Conservation (phyloP, 179 eudicot species). For the Amaranthus tricolor region DNA sequence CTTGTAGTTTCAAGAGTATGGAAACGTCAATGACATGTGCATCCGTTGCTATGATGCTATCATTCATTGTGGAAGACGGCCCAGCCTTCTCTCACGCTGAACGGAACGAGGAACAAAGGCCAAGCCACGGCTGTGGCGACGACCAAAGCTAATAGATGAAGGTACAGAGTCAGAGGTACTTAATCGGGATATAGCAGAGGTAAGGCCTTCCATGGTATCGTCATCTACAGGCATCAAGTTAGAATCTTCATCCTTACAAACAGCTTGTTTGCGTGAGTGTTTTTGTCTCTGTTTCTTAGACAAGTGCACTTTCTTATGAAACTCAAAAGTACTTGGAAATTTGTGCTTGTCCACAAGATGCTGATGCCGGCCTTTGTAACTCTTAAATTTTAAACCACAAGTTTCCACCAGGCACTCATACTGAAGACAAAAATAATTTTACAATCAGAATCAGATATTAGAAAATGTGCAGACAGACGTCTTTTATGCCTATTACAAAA, state of each 20-base stretch:
- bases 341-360: constrained; percentile 93
- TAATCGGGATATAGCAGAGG: constrained; percentile 71
- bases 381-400: constrained; percentile 74
- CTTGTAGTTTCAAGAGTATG: neutral
- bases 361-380: constrained; percentile 78
- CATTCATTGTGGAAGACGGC: constrained; percentile 8
- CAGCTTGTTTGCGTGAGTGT: constrained; percentile 40
- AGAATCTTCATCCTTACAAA: constrained; percentile 43
- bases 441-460: neutral
- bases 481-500: neutral
- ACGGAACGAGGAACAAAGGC: constrained; percentile 75
- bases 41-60: neutral
- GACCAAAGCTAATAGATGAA: constrained; percentile 83
- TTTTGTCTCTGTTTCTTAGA: constrained; percentile 87
- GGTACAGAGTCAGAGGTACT: constrained; percentile 66
- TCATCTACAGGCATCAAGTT: constrained; percentile 71
- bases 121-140: constrained; percentile 64
- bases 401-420: constrained; percentile 94
- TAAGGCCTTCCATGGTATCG: constrained; percentile 60
- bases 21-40: neutral
- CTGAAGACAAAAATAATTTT: constrained; percentile 32
- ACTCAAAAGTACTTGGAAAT: constrained; percentile 79
- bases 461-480: neutral
- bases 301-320: constrained; percentile 70
- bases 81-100: constrained; percentile 46